Evolutionary conservation across 2,329 filamentous ascomycete species (phyloP), one percentile per base, ranked within the genome.

Genomic region (Ustulina deusta): DNA sequence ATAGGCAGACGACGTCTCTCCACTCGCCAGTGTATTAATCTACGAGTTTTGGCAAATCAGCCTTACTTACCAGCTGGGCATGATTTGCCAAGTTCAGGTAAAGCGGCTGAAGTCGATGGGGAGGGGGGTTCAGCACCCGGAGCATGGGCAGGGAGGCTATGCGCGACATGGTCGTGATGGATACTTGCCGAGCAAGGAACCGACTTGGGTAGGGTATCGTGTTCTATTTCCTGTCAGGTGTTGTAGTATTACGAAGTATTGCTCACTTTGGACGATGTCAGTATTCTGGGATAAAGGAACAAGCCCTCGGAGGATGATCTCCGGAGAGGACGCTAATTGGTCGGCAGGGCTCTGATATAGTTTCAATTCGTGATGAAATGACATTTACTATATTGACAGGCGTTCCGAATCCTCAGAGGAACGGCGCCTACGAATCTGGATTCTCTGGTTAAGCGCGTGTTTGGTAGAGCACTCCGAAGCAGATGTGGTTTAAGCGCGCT

Each of bases 11-110:
- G 22, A n/a, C 44, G 38, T 29, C 38, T 34, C 52, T 60, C 42
- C 25, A 25, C 42, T 55, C 6, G 27, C 32, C 20, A n/a, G 46
- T 56, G 68, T 58, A 70, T 70, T 70, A 70, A 65, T 44, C 55
- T 34, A 52, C 38, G 63, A 61, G 52, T 71, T 69, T 71, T 65
- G 69, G 66, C 66, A 69, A 71, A 71, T 71, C 66, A 69, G 69
- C 69, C 69, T 69, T 69, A 54, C 68, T 70, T 70, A 61, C 69
- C 62, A 71, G 69, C 66, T 71, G 57, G 57, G 62, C 63, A 51
- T 51, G 60, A 49, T 65, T 64, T 62, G 57, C 61, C 67, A 67
- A 57, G 68, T 22, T 66, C 52, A 66, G 38, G 67, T 65, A 71
- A 68, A 68, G 67, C 69, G 69, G 69, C 69, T 69, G 69, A 71